Evolutionary conservation across 163 green algal species (phyloP), one percentile per base, ranked within the genome.

Genomic region (Smithsoniella earleae): DNA sequence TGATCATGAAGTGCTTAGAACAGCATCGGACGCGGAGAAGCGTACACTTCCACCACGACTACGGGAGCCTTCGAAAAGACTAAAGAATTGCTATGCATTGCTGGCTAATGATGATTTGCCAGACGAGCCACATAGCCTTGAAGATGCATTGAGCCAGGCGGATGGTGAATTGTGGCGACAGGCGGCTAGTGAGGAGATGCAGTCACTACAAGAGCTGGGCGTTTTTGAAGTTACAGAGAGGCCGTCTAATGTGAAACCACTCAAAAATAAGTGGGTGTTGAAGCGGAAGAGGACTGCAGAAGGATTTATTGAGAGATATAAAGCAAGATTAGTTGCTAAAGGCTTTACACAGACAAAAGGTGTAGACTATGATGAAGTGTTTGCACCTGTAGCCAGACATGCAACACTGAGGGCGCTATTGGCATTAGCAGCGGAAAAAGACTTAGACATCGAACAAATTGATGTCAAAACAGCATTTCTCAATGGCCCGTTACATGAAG

Each of bases 231-330:
- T 82, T 2, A 66, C 62, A n/a, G 3, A 73, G 18, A 3, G 58
- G 1, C 78, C 81, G 28, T n/a, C 52, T 2, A 65, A 77, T 25
- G 4, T 64, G 3, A 81, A 73, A 18, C 22, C 73, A 28, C 76
- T 87, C 2, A 75, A 77, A 38, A 36, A 69, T 13, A 86, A 84
- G 72, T 85, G 49, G 49, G 4, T 64, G 31, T 27, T 25, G 49
- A 64, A 64, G 49, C 4, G 49, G 4, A 64, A 64, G 49, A 64
- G 49, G 49, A 64, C 49, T 10, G 8, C 5, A 27, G 49, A 64
- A 8, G 49, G 49, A 4, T 27, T 25, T 4, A 64, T 64, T 27
- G 49, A 64, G 49, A 4, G 49, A 27, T 64, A 64, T 27, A 64
- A 64, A 10, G 49, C 49, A 6, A 5, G 49, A 4, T 10, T 64